Evolutionary conservation across 306 rosid genomes (phyloP), one percentile per base, ranked within the genome.

Genomic region (Dicorynia guianensis): DNA sequence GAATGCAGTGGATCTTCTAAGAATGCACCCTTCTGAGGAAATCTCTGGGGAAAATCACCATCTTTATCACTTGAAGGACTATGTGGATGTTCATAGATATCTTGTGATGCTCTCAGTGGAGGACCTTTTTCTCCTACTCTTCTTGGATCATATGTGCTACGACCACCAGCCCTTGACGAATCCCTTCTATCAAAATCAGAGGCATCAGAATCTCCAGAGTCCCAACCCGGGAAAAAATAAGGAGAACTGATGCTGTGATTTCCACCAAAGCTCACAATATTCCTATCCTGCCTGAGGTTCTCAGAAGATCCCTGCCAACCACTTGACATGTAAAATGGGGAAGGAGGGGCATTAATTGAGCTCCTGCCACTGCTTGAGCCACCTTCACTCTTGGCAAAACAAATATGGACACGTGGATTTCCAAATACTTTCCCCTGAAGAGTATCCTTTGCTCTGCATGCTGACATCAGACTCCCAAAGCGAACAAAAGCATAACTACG

Each of bases 401-500:
- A 89, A 76, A 95, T 95, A 86, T 90, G 96, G 34, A 95, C 93
- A 54, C 93, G 96, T 6, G 98, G 97, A 82, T 92, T 95, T 78
- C 98, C 98, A 85, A 95, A 95, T 69, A 95, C 81, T 74, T 90
- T 92, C 33, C 99, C 99, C 53, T 90, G 92, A 69, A 95, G 92
- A 83, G 77, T 65, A 46, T 91, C 97, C 78, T 71, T 84, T 7
- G 98, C 98, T 80, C 90, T 86, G 85, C 89, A 75, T 34, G 99
- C 96, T 70, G 98, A 92, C 3, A 47, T 11, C 67, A 85, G 49
- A 77, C 74, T 91, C 81, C 86, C 80, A 72, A 87, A 95, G 74
- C 87, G 97, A 82, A 95, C 97, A 76, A 95, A 95, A 25, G 99
- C 99, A 89, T 87, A 95, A 76, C 89, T 95, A 17, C 99, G 93